Conservation (phyloP, 2,329 filamentous ascomycete genomes). For the Clarireedia monteithiana region DNA sequence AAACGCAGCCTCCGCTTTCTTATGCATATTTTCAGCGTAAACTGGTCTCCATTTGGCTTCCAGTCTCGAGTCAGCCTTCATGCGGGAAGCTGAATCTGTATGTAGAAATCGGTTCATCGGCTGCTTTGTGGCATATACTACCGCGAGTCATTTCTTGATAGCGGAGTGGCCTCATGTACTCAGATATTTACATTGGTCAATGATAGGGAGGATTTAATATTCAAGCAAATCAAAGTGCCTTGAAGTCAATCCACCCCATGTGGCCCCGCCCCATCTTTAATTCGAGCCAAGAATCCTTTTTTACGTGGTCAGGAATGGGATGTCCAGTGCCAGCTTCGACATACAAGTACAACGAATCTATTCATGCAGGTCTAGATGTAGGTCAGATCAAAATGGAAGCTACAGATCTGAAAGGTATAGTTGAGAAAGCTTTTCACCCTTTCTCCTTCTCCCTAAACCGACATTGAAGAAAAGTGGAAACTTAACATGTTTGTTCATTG, state of each 20-base stretch:
- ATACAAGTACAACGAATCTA: not conserved
- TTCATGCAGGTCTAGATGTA: conserved; percentile 7
- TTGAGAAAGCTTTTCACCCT: not conserved
- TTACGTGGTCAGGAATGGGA: conserved; percentile 8
- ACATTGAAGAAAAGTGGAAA: conserved; percentile 1
- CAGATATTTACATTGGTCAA: conserved; percentile 3
- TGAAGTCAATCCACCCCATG: not conserved
- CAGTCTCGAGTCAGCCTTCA: not conserved
- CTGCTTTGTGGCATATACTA: conserved; percentile 6
- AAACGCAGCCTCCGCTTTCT: conserved; percentile 1
- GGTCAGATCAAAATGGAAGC: conserved; percentile 4
- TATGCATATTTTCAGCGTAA: not conserved
- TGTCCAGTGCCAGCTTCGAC: not conserved
- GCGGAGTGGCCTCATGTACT: conserved; percentile 6
- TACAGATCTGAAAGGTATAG: not conserved
- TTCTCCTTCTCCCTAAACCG: not conserved
- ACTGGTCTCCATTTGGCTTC: not conserved
- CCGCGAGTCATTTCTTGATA: conserved; percentile 5
- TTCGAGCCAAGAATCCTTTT: not conserved
- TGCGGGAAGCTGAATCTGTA: not conserved
- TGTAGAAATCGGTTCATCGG: not conserved
- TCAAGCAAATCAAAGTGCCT: conserved; percentile 1
- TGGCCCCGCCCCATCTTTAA: not conserved
- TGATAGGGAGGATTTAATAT: not conserved
- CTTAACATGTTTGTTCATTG: not conserved